Conservation (phyloP, 257 asterid species). For the Nicotiana benthamiana region DNA sequence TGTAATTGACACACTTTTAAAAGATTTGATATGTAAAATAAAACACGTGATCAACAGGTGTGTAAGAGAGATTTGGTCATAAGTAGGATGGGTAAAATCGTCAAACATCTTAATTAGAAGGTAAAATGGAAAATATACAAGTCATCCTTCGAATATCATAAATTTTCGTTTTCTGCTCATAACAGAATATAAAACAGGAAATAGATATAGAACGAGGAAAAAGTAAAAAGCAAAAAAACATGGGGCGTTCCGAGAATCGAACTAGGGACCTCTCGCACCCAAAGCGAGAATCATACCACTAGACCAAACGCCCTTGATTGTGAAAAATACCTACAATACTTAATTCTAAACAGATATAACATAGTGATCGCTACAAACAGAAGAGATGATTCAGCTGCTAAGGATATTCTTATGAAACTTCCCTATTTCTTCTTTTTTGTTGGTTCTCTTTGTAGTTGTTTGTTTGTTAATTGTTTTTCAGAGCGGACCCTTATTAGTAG, state of each 20-base stretch:
- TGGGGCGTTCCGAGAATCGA: slow-evolving; percentile 93
- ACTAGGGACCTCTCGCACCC: slow-evolving; percentile 88
- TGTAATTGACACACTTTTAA: too few species aligned
- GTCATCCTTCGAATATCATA: too few species aligned
- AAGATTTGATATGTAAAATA: too few species aligned
- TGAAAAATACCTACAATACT: too few species aligned
- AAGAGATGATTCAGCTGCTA: neutral
- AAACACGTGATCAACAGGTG: too few species aligned
- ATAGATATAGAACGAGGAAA: neutral
- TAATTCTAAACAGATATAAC: too few species aligned
- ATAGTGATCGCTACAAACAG: neutral
- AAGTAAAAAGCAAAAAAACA: too few species aligned
- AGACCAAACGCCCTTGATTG: slow-evolving; percentile 82
- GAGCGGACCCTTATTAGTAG: too few species aligned
- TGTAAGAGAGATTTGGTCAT: too few species aligned
- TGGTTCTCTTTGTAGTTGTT: neutral
- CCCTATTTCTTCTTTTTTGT: neutral
- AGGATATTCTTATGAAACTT: neutral
- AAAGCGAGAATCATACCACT: slow-evolving; percentile 85
- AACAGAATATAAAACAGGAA: neutral
- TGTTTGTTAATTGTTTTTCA: too few species aligned
- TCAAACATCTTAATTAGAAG: neutral
- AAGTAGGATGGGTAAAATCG: too few species aligned
- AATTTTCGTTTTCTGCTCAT: neutral
- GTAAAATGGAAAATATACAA: neutral